Conservation (phyloP, 2,329 filamentous ascomycete genomes). For the Venturia pyrina region DNA sequence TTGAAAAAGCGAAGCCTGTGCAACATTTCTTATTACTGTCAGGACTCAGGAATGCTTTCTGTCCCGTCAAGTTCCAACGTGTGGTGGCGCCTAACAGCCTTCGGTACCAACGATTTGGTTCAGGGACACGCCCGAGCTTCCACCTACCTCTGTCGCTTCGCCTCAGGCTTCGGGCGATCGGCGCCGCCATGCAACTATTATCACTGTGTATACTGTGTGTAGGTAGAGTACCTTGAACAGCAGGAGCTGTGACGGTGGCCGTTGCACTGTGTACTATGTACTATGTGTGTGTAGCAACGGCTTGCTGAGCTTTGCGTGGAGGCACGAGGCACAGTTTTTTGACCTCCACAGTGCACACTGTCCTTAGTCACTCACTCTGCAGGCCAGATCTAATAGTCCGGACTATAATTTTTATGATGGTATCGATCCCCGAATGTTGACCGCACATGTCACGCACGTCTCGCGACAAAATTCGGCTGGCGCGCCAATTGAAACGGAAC, state of each 20-base stretch:
- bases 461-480: not conserved
- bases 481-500: not conserved
- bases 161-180: not conserved
- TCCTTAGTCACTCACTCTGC: not conserved
- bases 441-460: not conserved
- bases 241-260: too few relatives aligned
- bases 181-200: not conserved
- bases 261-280: too few relatives aligned
- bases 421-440: not conserved
- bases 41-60: too few relatives aligned
- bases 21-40: not conserved
- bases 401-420: too few relatives aligned
- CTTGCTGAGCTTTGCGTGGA: not conserved
- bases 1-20: too few relatives aligned
- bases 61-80: not conserved
- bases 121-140: not conserved
- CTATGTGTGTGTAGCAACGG: not conserved
- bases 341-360: not conserved
- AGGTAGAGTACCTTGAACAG: too few relatives aligned
- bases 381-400: not conserved
- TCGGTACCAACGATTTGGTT: not conserved
- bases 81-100: not conserved
- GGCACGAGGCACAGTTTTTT: not conserved
- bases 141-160: not conserved
- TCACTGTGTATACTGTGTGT: too few relatives aligned